Base-by-base conservation (phyloP, 371 early-diverging fungal genomes). In the Haplosporangium sp. region DNA sequence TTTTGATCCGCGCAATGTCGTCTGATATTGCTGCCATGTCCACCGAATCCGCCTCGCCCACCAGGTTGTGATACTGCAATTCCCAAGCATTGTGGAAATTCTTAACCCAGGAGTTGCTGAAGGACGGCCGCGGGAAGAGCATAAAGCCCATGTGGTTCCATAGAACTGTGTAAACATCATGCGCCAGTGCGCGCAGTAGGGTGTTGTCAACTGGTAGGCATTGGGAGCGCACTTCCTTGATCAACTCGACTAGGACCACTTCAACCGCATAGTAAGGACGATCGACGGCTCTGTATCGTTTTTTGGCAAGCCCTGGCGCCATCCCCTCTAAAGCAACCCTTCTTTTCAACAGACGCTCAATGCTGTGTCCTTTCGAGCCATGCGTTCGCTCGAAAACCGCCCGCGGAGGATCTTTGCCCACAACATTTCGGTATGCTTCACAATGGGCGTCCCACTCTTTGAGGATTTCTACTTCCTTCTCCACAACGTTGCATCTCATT, bases 41-140 rank as follows among this genome's bases (percentile, higher is more conserved):
- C 29, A 59, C 59, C 38, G 48, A 46, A 23, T 48, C 59, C 2
- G 59, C 47, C 21, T 59, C 36, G 14, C 59, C 59, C 9, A 36
- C 13, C 59, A 59, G n/a, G n/a, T 29, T 46, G 23, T 48, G 21
- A 18, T 18, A 57, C 3, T 21, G 18, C 11, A 41, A 2, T 14
- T 16, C 20, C 57, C 57, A 57, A 11, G 16, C 6, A 4, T 36
- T 43, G 43, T 20, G 41, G 57, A 57, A 57, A 6, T 23, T 14
- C 2, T 43, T 18, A 2, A 43, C 43, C 57, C 57, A 57, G 14
- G 21, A 6, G 8, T 7, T 57, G 20, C 37, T 20, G 20, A 57
- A 57, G 8, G 5, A 1, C 1, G 43, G 57, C 1, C 43, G 43
- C 20, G 23, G 18, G 20, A 53, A 53, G 5, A 6, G 6, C 53